phyloP scores from a whole-genome alignment of 306 rosid genomes.

The Argentina anserina region DNA sequence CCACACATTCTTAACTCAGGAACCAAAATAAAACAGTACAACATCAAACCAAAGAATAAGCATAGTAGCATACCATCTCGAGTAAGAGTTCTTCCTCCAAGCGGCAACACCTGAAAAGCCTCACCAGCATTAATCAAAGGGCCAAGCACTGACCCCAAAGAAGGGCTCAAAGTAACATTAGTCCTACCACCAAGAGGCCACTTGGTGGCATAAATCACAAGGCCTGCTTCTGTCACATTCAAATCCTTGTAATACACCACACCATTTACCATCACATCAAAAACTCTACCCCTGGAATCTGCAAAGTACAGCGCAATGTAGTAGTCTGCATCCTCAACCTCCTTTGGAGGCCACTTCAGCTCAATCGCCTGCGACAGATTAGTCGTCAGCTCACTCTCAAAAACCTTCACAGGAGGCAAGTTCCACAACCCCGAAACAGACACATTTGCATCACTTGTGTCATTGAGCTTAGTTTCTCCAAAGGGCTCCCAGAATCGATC shows the following conservation, averaged over 20 bases:
- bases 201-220: constrained; percentile 60
- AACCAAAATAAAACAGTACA: neutral
- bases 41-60: neutral
- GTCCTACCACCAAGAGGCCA: constrained; percentile 87
- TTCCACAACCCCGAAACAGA: constrained; percentile 87
- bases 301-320: constrained; percentile 85
- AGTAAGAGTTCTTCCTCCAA: constrained; percentile 66
- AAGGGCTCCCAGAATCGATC: constrained; percentile 75
- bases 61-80: constrained; percentile 60
- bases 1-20: neutral
- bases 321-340: constrained; percentile 50
- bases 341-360: constrained; percentile 62
- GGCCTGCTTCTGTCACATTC: constrained; percentile 53
- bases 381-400: constrained; percentile 52
- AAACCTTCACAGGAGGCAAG: constrained; percentile 63
- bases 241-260: constrained; percentile 49
- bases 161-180: constrained; percentile 57
- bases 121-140: constrained; percentile 85
- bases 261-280: constrained; percentile 59
- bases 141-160: constrained; percentile 48
- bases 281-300: constrained; percentile 46
- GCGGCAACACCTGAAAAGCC: constrained; percentile 50
- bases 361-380: constrained; percentile 39
- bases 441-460: constrained; percentile 39
- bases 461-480: constrained; percentile 30